Evolutionary conservation across 352 stramenopile genomes (phyloP).

Genomic region (Globisporangium mamillatum): DNA sequence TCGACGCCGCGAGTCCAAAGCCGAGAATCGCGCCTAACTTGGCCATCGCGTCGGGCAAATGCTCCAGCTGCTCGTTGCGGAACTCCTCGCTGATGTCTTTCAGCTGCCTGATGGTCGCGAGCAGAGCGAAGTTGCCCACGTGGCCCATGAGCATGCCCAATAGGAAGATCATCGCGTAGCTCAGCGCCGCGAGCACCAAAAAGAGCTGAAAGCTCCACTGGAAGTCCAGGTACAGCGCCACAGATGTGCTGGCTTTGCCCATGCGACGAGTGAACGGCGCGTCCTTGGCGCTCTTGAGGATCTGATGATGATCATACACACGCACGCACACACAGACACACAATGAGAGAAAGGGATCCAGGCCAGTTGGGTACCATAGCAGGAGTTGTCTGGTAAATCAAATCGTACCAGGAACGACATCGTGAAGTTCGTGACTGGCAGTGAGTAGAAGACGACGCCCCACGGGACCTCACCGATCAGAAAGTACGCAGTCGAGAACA

Average conservation of each 20-base stretch:
- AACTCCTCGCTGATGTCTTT: slow-evolving; percentile 75
- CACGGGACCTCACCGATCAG: slow-evolving; percentile 41
- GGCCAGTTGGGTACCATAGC: background rate
- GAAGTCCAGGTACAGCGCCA: slow-evolving; percentile 56
- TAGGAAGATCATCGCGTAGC: slow-evolving; percentile 57
- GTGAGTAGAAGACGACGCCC: slow-evolving; percentile 46
- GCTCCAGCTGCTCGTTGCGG: slow-evolving; percentile 55
- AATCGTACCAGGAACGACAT: slow-evolving; percentile 43
- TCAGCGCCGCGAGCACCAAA: slow-evolving; percentile 51
- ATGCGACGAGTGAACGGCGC: slow-evolving; percentile 68
- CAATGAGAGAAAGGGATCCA: background rate
- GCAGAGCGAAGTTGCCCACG: slow-evolving; percentile 62
- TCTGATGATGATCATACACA: slow-evolving; percentile 15
- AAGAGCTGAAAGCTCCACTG: slow-evolving; percentile 63
- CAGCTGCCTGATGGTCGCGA: slow-evolving; percentile 51
- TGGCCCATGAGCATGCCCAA: slow-evolving; percentile 50
- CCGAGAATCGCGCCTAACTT: slow-evolving; percentile 41
- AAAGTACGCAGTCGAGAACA: slow-evolving; percentile 51
- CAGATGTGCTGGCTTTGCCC: slow-evolving; percentile 37
- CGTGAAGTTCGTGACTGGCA: slow-evolving; percentile 59
- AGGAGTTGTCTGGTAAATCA: background rate
- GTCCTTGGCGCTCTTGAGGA: slow-evolving; percentile 71
- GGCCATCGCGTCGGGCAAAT: slow-evolving; percentile 54
- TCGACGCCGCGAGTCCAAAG: slow-evolving; percentile 51
- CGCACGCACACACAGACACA: background rate